Evolutionary conservation across 345 rosid genomes (phyloP).

Genomic region (Pistacia atlantica): DNA sequence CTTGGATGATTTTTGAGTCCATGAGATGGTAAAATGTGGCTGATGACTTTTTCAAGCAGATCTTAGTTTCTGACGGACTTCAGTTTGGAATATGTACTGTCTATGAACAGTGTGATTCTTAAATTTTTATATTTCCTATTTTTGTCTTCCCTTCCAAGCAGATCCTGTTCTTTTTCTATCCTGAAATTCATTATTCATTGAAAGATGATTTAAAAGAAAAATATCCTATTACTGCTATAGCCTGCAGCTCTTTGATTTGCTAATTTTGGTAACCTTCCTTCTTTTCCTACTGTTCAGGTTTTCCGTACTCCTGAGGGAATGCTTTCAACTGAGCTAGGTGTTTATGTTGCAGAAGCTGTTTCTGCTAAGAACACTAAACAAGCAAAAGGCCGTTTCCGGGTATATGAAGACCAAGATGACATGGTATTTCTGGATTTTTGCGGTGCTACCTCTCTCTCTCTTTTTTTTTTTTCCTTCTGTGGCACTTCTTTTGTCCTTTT

Average conservation of each 20-base stretch:
- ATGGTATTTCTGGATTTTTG: conserved; percentile 28
- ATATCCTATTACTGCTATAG: not conserved
- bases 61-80: not conserved
- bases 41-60: not conserved
- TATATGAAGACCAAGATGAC: conserved; percentile 47
- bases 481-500: not conserved
- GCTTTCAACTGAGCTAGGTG: conserved; percentile 84
- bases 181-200: not conserved
- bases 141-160: not conserved
- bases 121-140: not conserved
- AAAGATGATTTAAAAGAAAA: not conserved
- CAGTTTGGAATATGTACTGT: not conserved
- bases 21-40: conserved; percentile 3
- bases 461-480: not conserved
- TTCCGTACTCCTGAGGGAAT: conserved; percentile 89
- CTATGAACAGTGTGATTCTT: not conserved
- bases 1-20: not conserved
- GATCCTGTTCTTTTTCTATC: not conserved
- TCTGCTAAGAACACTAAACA: conserved; percentile 65
- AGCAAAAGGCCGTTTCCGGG: conserved; percentile 60
- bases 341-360: conserved; percentile 81
- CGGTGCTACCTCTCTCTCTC: not conserved
- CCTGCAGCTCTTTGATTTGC: conserved; percentile 1
- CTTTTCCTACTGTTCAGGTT: conserved; percentile 48
- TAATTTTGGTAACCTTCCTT: not conserved